These are phyloP conservation scores for Garcileccinum viscosum DNA, from an alignment of 1,284 basidiomycete species.

Conservation along the genomic window DNA sequence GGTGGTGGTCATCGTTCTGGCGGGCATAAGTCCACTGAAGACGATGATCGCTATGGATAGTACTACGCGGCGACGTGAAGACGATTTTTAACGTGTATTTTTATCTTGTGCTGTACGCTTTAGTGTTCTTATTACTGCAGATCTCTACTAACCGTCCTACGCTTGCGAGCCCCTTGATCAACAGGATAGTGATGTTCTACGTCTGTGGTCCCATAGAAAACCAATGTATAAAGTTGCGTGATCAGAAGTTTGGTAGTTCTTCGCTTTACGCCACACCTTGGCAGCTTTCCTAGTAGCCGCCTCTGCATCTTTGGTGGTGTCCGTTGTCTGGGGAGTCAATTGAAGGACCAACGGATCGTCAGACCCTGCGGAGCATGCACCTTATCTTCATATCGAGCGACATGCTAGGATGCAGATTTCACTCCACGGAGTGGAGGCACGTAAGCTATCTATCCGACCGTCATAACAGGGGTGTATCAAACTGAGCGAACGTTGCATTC, in stretches of 20 bases:
- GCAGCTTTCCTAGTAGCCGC: conserved; percentile 19
- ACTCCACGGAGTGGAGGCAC: neutral
- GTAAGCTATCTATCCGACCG: neutral
- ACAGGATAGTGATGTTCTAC: conserved; percentile 21
- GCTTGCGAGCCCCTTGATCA: conserved; percentile 23
- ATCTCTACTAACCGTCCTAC: conserved; percentile 23
- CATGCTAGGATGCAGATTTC: neutral
- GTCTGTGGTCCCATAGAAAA: conserved; percentile 16
- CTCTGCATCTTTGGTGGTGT: conserved; percentile 16
- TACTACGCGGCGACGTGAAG: too few relatives aligned
- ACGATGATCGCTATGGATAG: too few relatives aligned
- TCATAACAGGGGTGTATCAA: neutral
- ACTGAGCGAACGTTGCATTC: neutral
- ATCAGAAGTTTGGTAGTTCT: conserved; percentile 16
- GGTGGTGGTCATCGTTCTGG: too few relatives aligned
- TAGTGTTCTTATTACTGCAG: conserved; percentile 16
- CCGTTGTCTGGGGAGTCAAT: conserved; percentile 4
- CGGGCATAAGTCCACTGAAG: too few relatives aligned
- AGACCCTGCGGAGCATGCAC: conserved; percentile 34
- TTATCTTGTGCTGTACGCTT: conserved; percentile 30
- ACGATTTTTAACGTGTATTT: conserved; percentile 32
- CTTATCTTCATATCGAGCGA: neutral
- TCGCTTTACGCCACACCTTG: conserved; percentile 33
- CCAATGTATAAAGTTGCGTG: conserved; percentile 29
- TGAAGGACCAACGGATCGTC: conserved; percentile 25